These are phyloP conservation scores for Ganoderma meredithae DNA, from an alignment of 1,284 basidiomycete genomes.

Conservation along the genomic window DNA sequence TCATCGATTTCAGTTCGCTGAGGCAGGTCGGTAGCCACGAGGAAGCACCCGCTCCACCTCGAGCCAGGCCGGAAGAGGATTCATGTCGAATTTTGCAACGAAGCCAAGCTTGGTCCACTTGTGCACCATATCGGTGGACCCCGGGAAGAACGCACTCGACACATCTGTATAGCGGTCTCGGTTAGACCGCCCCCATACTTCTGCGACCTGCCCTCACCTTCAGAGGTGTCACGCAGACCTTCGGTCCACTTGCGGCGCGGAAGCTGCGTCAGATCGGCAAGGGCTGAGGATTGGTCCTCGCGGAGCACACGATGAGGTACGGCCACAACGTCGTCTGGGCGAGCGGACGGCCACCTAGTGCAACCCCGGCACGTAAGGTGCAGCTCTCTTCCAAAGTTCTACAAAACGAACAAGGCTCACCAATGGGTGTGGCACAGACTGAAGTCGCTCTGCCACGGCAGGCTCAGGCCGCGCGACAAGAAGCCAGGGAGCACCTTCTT, in stretches of 20 bases:
- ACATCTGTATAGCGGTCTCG: not conserved
- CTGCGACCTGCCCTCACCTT: not conserved
- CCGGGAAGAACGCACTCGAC: not conserved
- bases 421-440: constrained; percentile 30
- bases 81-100: not conserved
- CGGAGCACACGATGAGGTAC: not conserved
- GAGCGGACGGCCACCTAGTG: constrained; percentile 3
- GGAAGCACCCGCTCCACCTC: not conserved
- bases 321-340: not conserved
- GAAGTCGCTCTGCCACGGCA: constrained; percentile 37
- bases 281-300: not conserved
- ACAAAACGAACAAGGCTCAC: constrained; percentile 2
- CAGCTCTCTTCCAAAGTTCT: not conserved
- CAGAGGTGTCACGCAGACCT: not conserved
- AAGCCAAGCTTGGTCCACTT: not conserved
- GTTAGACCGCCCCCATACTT: not conserved
- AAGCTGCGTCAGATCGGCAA: not conserved
- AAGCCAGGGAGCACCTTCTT: constrained; percentile 20
- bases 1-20: not conserved
- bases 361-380: not conserved
- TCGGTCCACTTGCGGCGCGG: constrained; percentile 3
- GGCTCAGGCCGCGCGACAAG: constrained; percentile 28
- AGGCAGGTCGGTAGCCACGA: not conserved
- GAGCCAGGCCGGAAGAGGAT: not conserved
- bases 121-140: not conserved